A percentile compares a stretch with the other conserved stretches of the same genome.
phyloP scores from a whole-genome alignment of 768 basidiomycete species.

The Suillus fuscotomentosus region DNA sequence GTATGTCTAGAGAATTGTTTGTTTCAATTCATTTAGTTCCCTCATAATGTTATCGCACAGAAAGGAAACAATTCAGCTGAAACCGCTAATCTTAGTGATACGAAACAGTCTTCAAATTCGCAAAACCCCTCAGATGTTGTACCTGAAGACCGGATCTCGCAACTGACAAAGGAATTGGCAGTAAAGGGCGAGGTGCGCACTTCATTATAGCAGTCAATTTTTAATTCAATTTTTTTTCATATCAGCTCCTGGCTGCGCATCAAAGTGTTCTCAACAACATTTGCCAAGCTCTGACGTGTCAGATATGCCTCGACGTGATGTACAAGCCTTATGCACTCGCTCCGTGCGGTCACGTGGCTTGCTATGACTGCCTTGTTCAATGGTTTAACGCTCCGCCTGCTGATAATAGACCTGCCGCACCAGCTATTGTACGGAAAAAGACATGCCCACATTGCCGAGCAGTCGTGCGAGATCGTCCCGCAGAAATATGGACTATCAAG shows the following conservation, averaged over 20 bases:
- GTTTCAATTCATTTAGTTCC: background rate
- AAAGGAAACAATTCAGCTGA: background rate
- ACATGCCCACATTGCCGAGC: conserved; percentile 46
- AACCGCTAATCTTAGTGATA: background rate
- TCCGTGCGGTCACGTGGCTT: conserved; percentile 75
- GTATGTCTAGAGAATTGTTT: background rate
- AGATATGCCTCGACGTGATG: conserved; percentile 76
- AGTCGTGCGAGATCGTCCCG: conserved; percentile 42
- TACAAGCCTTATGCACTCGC: conserved; percentile 71
- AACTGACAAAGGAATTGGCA: conserved; percentile 44
- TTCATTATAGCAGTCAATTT: background rate
- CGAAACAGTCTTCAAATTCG: background rate
- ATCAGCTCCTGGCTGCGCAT: conserved; percentile 51
- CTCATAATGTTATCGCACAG: background rate
- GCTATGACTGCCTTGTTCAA: conserved; percentile 66
- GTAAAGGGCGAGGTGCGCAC: conserved; percentile 38
- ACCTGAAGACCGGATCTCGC: conserved; percentile 30
- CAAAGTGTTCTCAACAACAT: conserved; percentile 51
- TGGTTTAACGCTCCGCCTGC: conserved; percentile 64
- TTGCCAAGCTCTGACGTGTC: conserved; percentile 68
- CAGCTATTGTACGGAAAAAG: conserved; percentile 36
- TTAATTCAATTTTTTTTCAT: conserved; percentile 4
- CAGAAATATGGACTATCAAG: conserved; percentile 49
- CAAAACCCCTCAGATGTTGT: background rate
- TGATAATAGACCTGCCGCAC: conserved; percentile 23